phyloP scores from a whole-genome alignment of 176 grass and related monocot species.

The Oryza glumipatula region DNA sequence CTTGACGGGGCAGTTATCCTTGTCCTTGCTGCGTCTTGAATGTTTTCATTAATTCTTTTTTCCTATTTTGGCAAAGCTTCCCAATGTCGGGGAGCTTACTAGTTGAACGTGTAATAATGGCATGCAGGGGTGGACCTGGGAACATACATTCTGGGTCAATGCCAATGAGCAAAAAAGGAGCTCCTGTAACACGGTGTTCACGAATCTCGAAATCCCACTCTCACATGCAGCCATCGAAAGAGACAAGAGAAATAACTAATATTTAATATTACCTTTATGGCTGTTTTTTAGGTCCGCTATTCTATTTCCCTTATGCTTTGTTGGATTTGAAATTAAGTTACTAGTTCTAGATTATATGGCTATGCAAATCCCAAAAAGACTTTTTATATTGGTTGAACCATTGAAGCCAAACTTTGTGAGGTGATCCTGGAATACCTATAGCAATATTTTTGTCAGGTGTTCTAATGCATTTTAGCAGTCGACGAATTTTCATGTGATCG shows the following conservation, averaged over 20 bases:
- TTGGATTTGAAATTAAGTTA: neutral
- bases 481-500: neutral
- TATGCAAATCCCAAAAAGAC: neutral
- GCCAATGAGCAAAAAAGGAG: neutral
- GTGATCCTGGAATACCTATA: neutral
- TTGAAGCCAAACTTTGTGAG: neutral
- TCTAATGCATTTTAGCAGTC: neutral
- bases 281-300: neutral
- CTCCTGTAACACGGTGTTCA: neutral
- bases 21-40: neutral
- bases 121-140: neutral
- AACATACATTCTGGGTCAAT: neutral
- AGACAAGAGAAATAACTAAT: neutral
- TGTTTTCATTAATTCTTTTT: neutral
- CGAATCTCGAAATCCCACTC: neutral
- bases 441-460: neutral
- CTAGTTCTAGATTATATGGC: neutral
- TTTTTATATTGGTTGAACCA: neutral
- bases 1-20: neutral
- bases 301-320: neutral
- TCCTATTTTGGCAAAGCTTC: neutral
- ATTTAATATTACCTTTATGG: neutral
- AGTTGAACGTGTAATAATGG: slow-evolving; percentile 6
- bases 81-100: neutral
- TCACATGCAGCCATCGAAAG: neutral